phyloP scores from a whole-genome alignment of 2,329 filamentous ascomycete genomes.

The Stachybotrys echinatus region DNA sequence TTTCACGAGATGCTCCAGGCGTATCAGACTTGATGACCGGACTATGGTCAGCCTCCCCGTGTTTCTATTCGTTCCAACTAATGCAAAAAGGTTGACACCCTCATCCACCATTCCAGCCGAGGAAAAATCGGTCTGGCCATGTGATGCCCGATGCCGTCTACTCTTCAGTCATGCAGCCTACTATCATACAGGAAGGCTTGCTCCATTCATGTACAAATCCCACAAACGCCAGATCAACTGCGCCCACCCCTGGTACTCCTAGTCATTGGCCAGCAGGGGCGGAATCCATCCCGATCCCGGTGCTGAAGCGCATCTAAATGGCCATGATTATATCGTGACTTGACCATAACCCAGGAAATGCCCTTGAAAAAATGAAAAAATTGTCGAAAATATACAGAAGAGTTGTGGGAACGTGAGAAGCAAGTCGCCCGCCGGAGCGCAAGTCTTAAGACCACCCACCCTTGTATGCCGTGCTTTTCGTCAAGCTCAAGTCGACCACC shows the following conservation, averaged over 20 bases:
- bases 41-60: too few species aligned
- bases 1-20: too few species aligned
- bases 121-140: neutral
- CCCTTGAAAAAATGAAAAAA: constrained; percentile 8
- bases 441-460: neutral
- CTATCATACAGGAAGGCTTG: constrained; percentile 24
- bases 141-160: constrained; percentile 4
- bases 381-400: constrained; percentile 20
- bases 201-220: constrained; percentile 16
- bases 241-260: neutral
- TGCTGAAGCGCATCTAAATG: neutral
- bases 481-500: neutral
- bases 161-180: constrained; percentile 15
- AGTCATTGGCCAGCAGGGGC: neutral
- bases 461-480: neutral
- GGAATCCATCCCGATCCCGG: neutral
- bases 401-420: constrained; percentile 13
- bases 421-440: neutral
- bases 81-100: too few species aligned
- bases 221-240: constrained; percentile 1
- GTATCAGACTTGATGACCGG: too few species aligned
- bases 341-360: constrained; percentile 13
- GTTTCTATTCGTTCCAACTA: too few species aligned
- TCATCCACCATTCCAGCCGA: neutral
- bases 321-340: neutral